These are phyloP conservation scores for Medicago arabica DNA, from an alignment of 306 rosid genomes.

Conservation along the genomic window DNA sequence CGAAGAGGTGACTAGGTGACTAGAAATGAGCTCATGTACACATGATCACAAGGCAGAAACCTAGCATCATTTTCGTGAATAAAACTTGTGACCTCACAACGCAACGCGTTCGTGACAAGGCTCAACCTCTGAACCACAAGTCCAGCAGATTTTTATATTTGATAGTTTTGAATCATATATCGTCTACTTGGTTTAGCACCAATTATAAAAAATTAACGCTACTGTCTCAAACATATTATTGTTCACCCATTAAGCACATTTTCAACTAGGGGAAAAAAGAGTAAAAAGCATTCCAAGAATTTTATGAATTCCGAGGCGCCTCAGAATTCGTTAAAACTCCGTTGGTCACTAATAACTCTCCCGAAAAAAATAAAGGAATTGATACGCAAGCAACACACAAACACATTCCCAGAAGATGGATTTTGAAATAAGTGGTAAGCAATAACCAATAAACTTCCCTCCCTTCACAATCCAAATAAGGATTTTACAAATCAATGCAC, in stretches of 20 bases:
- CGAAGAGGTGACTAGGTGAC: neutral
- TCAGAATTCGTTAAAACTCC: neutral
- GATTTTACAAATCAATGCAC: neutral
- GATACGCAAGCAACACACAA: neutral
- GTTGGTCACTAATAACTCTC: neutral
- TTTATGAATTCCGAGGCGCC: neutral
- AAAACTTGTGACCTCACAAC: neutral
- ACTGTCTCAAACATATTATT: neutral
- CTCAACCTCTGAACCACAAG: neutral
- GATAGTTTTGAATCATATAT: neutral
- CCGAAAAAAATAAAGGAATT: neutral
- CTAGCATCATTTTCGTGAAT: neutral
- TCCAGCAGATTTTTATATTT: neutral
- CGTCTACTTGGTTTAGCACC: neutral
- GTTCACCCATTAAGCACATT: neutral
- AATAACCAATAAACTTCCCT: neutral
- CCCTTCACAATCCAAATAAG: neutral
- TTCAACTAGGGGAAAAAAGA: neutral
- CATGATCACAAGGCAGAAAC: slow-evolving; percentile 6
- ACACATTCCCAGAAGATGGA: neutral
- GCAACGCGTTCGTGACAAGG: neutral
- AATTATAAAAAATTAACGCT: neutral
- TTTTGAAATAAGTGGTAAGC: neutral
- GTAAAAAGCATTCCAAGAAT: neutral
- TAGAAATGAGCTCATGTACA: neutral